Evolutionary conservation across 2,329 filamentous ascomycete genomes (phyloP).

Genomic region (Xenosphaeropsis pyriputrescens): DNA sequence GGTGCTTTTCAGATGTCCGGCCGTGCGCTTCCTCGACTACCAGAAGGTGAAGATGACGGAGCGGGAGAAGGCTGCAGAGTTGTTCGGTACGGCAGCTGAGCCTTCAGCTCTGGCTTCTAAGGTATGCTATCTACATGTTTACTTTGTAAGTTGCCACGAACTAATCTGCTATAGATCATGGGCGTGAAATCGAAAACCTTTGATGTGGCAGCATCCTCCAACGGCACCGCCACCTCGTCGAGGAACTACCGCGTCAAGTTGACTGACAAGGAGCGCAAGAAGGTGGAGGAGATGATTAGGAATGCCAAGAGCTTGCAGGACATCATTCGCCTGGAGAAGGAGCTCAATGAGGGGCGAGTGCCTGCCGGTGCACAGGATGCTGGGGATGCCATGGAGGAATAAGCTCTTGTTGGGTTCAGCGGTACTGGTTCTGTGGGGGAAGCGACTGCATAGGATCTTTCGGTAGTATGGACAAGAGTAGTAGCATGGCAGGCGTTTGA

Average conservation of each 20-base stretch:
- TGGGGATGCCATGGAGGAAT: conserved; percentile 48
- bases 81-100: conserved; percentile 69
- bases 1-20: conserved; percentile 75
- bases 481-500: too few species aligned
- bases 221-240: conserved; percentile 29
- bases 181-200: conserved; percentile 69
- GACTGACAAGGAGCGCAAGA: conserved; percentile 77
- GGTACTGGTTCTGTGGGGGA: neutral
- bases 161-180: conserved; percentile 44
- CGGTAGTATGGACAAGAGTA: too few species aligned
- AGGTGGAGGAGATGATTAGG: conserved; percentile 73
- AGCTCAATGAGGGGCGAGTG: conserved; percentile 76
- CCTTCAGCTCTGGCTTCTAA: conserved; percentile 70
- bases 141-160: neutral
- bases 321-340: conserved; percentile 81
- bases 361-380: conserved; percentile 49
- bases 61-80: conserved; percentile 56
- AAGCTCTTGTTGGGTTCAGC: neutral
- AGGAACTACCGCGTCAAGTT: conserved; percentile 69
- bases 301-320: conserved; percentile 82
- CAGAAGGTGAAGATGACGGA: conserved; percentile 82
- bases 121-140: conserved; percentile 21
- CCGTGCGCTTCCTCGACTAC: conserved; percentile 83
- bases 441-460: too few species aligned
- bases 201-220: conserved; percentile 36